Evolutionary conservation across 768 basidiomycete species (phyloP).

Genomic region (Lactarius tabidus): DNA sequence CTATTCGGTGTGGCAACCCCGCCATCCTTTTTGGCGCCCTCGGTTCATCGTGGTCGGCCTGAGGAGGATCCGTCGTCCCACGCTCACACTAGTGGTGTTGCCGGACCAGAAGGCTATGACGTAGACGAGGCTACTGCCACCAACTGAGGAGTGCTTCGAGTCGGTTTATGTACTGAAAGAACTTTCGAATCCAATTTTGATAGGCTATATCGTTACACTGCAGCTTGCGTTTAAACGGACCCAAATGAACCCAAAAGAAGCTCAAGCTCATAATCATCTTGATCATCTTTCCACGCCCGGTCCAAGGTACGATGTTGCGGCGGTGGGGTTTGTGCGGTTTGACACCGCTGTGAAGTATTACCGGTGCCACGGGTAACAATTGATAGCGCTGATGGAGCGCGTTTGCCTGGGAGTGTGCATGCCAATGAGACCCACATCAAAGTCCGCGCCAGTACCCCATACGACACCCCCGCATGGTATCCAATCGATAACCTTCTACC

Average conservation of each 20-base stretch:
- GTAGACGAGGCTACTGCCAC: background rate
- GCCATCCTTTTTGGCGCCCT: background rate
- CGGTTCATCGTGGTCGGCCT: background rate
- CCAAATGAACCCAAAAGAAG: background rate
- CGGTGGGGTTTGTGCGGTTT: background rate
- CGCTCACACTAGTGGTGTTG: background rate
- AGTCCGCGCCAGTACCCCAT: constrained; percentile 4
- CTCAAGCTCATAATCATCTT: too few species aligned
- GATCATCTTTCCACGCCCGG: background rate
- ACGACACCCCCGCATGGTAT: background rate
- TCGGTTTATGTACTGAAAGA: background rate
- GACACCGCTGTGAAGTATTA: background rate
- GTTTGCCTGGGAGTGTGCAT: too few species aligned
- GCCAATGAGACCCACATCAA: constrained; percentile 9
- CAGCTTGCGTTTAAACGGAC: background rate
- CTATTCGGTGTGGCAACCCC: background rate
- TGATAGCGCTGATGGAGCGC: background rate
- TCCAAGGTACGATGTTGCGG: background rate
- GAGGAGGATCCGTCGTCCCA: background rate
- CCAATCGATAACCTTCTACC: background rate
- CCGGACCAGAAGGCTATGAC: constrained; percentile 7
- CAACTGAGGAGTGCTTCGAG: constrained; percentile 2
- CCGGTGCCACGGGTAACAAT: background rate
- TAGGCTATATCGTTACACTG: background rate
- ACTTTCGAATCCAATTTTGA: background rate